Percentiles rank a stretch among this genome's conserved stretches.
Evolutionary conservation across 768 basidiomycete species (phyloP).

Genomic region (Suillus spraguei): DNA sequence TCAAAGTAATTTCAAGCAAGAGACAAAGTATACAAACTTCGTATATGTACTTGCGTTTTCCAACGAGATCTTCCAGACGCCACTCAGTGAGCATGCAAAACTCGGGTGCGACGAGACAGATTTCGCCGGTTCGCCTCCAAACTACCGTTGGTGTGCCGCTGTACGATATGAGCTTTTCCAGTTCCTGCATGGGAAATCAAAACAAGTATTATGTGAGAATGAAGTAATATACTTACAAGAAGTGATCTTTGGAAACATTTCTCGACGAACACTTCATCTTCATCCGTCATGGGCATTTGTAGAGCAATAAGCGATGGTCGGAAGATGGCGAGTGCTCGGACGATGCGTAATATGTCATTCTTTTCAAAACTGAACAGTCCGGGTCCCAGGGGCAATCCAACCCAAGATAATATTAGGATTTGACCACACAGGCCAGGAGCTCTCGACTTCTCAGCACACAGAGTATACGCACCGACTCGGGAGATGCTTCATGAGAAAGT

Average conservation of each 20-base stretch:
- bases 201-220: neutral
- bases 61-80: constrained; percentile 80
- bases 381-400: constrained; percentile 34
- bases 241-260: constrained; percentile 93
- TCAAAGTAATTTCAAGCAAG: constrained; percentile 13
- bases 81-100: constrained; percentile 95
- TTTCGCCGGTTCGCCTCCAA: constrained; percentile 98
- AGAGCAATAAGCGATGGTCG: constrained; percentile 96
- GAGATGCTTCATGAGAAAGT: constrained; percentile 94
- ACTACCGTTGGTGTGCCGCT: constrained; percentile 97
- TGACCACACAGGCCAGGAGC: constrained; percentile 45
- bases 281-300: constrained; percentile 96
- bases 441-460: constrained; percentile 34
- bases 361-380: constrained; percentile 79
- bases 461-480: constrained; percentile 69
- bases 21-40: constrained; percentile 39
- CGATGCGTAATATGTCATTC: constrained; percentile 92
- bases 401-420: constrained; percentile 38
- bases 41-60: constrained; percentile 50
- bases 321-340: constrained; percentile 92
- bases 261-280: constrained; percentile 97
- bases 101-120: constrained; percentile 94
- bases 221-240: constrained; percentile 53
- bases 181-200: constrained; percentile 57
- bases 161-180: constrained; percentile 96